A percentile compares a stretch with the other conserved stretches of the same genome.
These are phyloP conservation scores for Tetratostichococcus sp. DNA, from an alignment of 139 green algal genomes.

Conservation along the genomic window DNA sequence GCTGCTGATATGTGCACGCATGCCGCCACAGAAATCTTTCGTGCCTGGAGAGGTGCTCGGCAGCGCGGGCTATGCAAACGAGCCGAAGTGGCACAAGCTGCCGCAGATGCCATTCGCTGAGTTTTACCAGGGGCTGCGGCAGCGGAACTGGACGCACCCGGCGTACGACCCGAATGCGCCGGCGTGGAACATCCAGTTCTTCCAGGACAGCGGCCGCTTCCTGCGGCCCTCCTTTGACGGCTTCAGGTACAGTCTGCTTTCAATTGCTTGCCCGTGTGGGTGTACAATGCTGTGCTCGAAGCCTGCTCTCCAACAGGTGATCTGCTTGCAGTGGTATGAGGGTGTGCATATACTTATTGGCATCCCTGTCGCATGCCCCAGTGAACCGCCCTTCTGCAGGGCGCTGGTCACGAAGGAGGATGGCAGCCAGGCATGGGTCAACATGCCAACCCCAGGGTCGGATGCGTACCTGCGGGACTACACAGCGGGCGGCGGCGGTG, in stretches of 20 bases:
- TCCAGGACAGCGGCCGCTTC: conserved; percentile 41
- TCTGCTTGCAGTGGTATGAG: no score
- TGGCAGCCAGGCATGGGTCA: conserved; percentile 29
- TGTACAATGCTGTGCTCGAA: no score
- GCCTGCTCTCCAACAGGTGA: no score
- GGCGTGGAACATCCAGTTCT: conserved; percentile 64
- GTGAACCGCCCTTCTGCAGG: not conserved
- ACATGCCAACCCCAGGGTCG: conserved; percentile 26
- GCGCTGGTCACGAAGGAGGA: conserved; percentile 47
- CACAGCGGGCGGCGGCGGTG: conserved; percentile 23
- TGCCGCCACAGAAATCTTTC: not conserved
- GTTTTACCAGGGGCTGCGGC: conserved; percentile 57
- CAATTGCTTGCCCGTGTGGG: no score
- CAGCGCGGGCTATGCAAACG: conserved; percentile 10
- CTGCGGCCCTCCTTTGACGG: conserved; percentile 44
- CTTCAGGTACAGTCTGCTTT: conserved; percentile 30
- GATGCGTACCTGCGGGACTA: conserved; percentile 29
- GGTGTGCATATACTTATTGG: no score
- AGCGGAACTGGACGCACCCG: conserved; percentile 74
- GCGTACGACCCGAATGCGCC: conserved; percentile 39
- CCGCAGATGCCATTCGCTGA: conserved; percentile 52
- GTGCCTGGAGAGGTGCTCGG: conserved; percentile 1
- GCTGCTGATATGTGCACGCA: not conserved
- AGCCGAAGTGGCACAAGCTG: conserved; percentile 64
- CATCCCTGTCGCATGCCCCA: not conserved